Conservation (phyloP, 1,139 yeast species). For the Tardiomyces blankii region DNA sequence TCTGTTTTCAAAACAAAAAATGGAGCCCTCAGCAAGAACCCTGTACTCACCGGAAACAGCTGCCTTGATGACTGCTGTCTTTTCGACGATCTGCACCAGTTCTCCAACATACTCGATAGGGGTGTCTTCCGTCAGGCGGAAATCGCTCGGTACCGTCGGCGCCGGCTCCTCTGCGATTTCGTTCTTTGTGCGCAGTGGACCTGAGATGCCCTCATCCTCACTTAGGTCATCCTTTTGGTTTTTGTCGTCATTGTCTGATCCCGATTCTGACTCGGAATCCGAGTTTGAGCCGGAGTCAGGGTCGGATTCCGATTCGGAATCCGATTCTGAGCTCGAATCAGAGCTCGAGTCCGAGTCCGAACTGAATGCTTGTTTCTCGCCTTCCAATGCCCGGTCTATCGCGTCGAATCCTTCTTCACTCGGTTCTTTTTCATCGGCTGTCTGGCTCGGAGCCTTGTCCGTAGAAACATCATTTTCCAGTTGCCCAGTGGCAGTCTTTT, state of each 20-base stretch:
- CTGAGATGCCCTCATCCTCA: slow-evolving; percentile 35
- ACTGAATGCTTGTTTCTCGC: background rate
- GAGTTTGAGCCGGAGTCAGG: too few species aligned
- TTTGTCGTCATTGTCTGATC: slow-evolving; percentile 7
- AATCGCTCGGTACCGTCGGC: slow-evolving; percentile 59
- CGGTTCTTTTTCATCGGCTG: too few species aligned
- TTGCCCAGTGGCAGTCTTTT: too few species aligned
- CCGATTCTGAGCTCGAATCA: slow-evolving; percentile 1
- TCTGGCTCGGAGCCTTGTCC: too few species aligned
- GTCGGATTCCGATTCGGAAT: background rate
- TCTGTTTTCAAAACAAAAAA: slow-evolving; percentile 67
- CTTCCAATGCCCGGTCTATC: slow-evolving; percentile 2
- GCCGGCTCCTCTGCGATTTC: slow-evolving; percentile 64
- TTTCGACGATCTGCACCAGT: slow-evolving; percentile 61
- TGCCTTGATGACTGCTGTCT: slow-evolving; percentile 63
- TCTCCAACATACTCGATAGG: slow-evolving; percentile 66
- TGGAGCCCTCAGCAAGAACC: slow-evolving; percentile 70
- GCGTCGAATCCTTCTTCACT: slow-evolving; percentile 1
- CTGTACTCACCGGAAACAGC: slow-evolving; percentile 75
- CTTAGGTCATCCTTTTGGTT: slow-evolving; percentile 14
- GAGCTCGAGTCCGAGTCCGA: background rate
- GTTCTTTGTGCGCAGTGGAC: slow-evolving; percentile 68
- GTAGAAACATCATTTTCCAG: too few species aligned
- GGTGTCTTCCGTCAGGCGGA: slow-evolving; percentile 43
- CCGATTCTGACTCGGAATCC: slow-evolving; percentile 1